Evolutionary conservation across 805 yeast species (phyloP), one percentile per base, ranked within the genome.

Genomic region (Barnettozyma sucrosica): DNA sequence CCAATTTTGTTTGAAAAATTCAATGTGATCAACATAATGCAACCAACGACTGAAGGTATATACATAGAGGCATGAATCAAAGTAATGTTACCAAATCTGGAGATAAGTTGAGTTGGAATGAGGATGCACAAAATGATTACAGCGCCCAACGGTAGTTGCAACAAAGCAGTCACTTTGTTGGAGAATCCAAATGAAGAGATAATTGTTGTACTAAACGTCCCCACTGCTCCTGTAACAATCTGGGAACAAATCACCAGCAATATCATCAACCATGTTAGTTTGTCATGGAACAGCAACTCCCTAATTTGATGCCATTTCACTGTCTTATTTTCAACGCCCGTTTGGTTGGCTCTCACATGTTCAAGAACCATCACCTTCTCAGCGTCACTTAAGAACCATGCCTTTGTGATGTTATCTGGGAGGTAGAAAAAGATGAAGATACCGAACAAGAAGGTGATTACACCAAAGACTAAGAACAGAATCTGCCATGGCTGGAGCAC

Each of bases 71-170:
- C 57, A 24, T 70, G 66, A 26, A 67, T 54, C 41, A 62, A 41
- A 2, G 72, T 68, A 41, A 63, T 52, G 19, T 62, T 51, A 2
- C 70, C 70, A 55, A 59, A 64, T 41, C 54, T 56, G 7, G 71
- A 54, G 23, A 66, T 55, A 58, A 67, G 54, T 49, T 69, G 71
- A 1, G 75, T 63, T 6, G 67, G 66, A 6, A 63, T 45, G 16
- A 72, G 48, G 26, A 72, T 72, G 33, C 73, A 66, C n/a, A 68
- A 52, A 25, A 68, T 73, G 0, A 75, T 67, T 13, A 75, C 70
- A 7, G 57, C 69, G 52, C 84, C 83, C 36, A 74, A 68, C 3
- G 84, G 83, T 60, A 77, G 64, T 57, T 77, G 81, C 54, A 75
- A 61, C 23, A 75, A 56, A 0, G 79, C 74, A 7, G 78, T 67